These are phyloP conservation scores for Aspergillus saccharolyticus DNA, from an alignment of 495 filamentous ascomycete genomes.

Conservation along the genomic window DNA sequence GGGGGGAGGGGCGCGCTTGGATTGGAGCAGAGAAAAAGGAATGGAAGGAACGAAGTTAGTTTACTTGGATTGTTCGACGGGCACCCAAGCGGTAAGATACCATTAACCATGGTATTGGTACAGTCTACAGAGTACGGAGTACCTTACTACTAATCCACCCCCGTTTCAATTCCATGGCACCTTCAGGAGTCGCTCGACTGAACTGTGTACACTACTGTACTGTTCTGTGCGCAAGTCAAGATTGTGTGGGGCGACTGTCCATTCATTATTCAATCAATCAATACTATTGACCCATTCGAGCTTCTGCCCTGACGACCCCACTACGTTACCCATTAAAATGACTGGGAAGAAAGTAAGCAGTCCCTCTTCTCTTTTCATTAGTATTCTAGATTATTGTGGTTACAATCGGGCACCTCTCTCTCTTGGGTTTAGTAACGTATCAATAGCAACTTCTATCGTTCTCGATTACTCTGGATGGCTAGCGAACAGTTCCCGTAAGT, in stretches of 20 bases:
- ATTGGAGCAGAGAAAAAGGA: neutral
- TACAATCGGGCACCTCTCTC: constrained; percentile 6
- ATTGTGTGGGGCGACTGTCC: constrained; percentile 7
- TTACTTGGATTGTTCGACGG: neutral
- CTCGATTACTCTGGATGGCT: neutral
- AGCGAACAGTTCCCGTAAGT: neutral
- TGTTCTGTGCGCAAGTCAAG: neutral
- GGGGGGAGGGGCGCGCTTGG: neutral
- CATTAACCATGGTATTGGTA: constrained; percentile 8
- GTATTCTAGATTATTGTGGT: neutral
- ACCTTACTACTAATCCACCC: constrained; percentile 3
- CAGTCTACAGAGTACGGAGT: no score
- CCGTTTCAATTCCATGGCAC: no score
- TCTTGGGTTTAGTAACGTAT: constrained; percentile 13
- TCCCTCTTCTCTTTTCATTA: no score
- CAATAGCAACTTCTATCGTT: neutral
- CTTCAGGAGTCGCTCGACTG: neutral
- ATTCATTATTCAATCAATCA: constrained; percentile 9
- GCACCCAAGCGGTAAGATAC: neutral
- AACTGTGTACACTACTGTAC: no score
- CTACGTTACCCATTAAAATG: constrained; percentile 7
- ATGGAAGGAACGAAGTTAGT: neutral
- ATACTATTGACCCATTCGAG: constrained; percentile 11
- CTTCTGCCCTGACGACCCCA: neutral
- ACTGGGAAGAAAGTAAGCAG: no score